These are phyloP conservation scores for Parasitella parasitica DNA, from an alignment of 371 early-diverging fungal species.

Conservation along the genomic window DNA sequence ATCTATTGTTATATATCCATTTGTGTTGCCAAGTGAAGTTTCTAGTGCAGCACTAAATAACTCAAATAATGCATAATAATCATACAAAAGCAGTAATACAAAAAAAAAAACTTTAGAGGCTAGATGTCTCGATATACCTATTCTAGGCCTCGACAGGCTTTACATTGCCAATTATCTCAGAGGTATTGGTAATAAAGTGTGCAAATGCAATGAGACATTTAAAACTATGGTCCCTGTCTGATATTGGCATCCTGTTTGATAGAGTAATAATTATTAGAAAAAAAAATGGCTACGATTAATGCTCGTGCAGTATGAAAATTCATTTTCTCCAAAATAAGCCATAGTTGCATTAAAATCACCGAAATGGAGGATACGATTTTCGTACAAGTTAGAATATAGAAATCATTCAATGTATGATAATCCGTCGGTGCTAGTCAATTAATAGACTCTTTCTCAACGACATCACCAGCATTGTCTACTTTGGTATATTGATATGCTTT, in stretches of 20 bases:
- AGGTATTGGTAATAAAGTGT: slow-evolving; percentile 20
- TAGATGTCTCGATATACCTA: slow-evolving; percentile 12
- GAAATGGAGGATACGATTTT: slow-evolving; percentile 30
- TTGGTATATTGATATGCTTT: not conserved
- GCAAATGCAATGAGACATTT: slow-evolving; percentile 27
- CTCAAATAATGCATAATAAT: not conserved
- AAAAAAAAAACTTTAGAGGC: not conserved
- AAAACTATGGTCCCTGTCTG: not conserved
- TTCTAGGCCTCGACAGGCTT: not conserved
- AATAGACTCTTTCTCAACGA: not conserved
- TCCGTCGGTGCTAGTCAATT: not conserved
- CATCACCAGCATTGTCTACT: not conserved
- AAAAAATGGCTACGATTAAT: not conserved
- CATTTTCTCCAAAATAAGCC: slow-evolving; percentile 21
- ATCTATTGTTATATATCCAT: slow-evolving; percentile 20
- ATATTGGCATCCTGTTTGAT: not conserved
- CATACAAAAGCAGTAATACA: not conserved
- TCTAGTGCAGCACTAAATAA: slow-evolving; percentile 24
- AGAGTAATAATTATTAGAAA: not conserved
- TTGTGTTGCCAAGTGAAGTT: slow-evolving; percentile 26
- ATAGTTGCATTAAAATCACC: slow-evolving; percentile 7
- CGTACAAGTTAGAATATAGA: slow-evolving; percentile 20
- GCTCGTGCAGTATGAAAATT: slow-evolving; percentile 1
- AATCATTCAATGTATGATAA: slow-evolving; percentile 17
- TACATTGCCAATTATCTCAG: not conserved